Base-by-base conservation (phyloP, 2,329 filamentous ascomycete genomes). In the Verticillium nonalfalfae region DNA sequence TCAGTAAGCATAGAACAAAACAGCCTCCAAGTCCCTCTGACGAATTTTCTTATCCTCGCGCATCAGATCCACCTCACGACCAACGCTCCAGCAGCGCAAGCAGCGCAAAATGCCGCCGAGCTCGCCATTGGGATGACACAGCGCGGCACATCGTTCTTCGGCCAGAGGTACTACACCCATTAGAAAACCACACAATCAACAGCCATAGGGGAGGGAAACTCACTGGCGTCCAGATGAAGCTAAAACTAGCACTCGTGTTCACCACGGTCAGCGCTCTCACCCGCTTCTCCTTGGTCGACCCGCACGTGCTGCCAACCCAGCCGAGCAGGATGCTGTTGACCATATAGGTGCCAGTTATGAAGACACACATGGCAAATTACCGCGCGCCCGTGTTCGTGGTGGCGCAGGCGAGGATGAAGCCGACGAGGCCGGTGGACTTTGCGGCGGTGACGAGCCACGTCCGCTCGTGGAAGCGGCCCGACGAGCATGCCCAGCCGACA, bases 251-350 rank as follows among this genome's bases (percentile, higher is more conserved):
- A 5, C 72, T 75, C 40, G 40, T 50, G 40, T 50, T 50, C n/a
- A 50, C 40, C n/a, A 50, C 40, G 7, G 73, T 73, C 15, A 79
- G 11, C n/a, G 40, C 40, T 2, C n/a, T 18, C 2, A 18, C 40
- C n/a, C 21, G 79, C 68, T 79, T 79, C 68, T 80, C 77, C 1
- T 73, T 73, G 0, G 76, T 79, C n/a, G 18, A 18, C 2, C 40
- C 40, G n/a, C 40, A 50, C 7, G 40, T 50, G n/a, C 40, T 50
- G n/a, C 40, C 40, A 9, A 50, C 40, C 40, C 40, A 50, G 2
- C 40, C 40, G 10, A 50, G 40, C n/a, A 50, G n/a, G 9, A 50
- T 50, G 5, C 7, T 9, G 11, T 6, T 76, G 76, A 0, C 79
- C 68, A 13, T 76, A 75, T 62, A 77, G 71, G 0, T 73, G 66